Percentiles rank a stretch among this genome's conserved stretches.
Conservation (phyloP, 2,329 filamentous ascomycete genomes). For the Clarireedia paspali region DNA sequence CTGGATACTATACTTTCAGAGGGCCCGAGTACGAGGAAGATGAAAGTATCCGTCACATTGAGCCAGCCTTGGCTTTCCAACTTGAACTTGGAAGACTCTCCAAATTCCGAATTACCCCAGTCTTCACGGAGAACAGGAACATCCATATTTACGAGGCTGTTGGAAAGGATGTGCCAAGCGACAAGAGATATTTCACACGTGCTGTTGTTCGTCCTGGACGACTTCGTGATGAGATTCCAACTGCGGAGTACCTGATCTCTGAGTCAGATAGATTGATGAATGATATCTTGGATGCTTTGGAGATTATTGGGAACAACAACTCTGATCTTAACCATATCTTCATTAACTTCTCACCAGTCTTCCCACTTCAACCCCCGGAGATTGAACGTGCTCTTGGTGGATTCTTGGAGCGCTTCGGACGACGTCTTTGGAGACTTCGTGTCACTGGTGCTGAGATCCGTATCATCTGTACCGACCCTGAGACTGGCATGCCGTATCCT, state of each 20-base stretch:
- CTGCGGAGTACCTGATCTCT: slow-evolving; percentile 96
- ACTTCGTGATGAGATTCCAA: slow-evolving; percentile 93
- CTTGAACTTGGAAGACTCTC: slow-evolving; percentile 88
- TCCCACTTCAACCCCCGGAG: slow-evolving; percentile 82
- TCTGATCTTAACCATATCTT: slow-evolving; percentile 99
- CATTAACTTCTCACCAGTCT: slow-evolving; percentile 97
- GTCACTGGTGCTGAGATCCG: slow-evolving; percentile 97
- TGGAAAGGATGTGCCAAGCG: slow-evolving; percentile 88
- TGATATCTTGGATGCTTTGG: slow-evolving; percentile 92
- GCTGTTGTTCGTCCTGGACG: slow-evolving; percentile 91
- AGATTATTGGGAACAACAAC: slow-evolving; percentile 99
- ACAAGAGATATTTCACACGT: slow-evolving; percentile 98
- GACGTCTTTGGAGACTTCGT: slow-evolving; percentile 90
- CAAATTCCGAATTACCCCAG: slow-evolving; percentile 96
- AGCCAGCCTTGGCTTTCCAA: slow-evolving; percentile 96
- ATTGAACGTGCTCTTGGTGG: slow-evolving; percentile 89
- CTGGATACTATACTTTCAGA: slow-evolving; percentile 97
- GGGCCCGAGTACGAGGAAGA: slow-evolving; percentile 86
- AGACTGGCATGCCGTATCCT: slow-evolving; percentile 77
- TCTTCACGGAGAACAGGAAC: slow-evolving; percentile 98
- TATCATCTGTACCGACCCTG: slow-evolving; percentile 90
- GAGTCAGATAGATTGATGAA: slow-evolving; percentile 96
- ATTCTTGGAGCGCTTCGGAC: slow-evolving; percentile 93
- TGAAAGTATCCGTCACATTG: slow-evolving; percentile 90
- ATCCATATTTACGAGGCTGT: slow-evolving; percentile 98